These are phyloP conservation scores for Aspergillus sp. DNA, from an alignment of 2,329 filamentous ascomycete genomes.

Conservation along the genomic window DNA sequence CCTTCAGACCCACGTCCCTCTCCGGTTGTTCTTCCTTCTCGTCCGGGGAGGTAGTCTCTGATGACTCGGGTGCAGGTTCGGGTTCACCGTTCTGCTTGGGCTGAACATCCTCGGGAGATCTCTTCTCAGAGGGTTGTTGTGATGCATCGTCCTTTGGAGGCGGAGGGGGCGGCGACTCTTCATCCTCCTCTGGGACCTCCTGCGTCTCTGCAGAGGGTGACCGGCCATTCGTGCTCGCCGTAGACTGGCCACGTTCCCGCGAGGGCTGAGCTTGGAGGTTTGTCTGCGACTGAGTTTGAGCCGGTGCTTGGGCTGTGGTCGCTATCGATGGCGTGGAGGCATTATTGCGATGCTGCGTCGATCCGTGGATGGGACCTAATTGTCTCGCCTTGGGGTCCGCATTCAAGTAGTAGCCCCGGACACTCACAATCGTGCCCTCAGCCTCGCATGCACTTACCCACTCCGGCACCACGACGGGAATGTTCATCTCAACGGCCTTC, in stretches of 20 bases:
- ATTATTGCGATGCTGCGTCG: slow-evolving; percentile 27
- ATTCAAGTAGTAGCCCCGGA: slow-evolving; percentile 92
- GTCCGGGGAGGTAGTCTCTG: neutral
- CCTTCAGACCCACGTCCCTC: slow-evolving; percentile 8
- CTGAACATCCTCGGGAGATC: slow-evolving; percentile 10
- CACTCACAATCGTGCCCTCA: slow-evolving; percentile 84
- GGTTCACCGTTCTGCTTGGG: slow-evolving; percentile 11
- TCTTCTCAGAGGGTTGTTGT: slow-evolving; percentile 3
- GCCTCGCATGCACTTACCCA: slow-evolving; percentile 97
- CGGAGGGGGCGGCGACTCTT: slow-evolving; percentile 16
- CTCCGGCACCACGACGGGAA: slow-evolving; percentile 90
- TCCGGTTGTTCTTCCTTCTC: slow-evolving; percentile 7
- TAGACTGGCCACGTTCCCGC: slow-evolving; percentile 15
- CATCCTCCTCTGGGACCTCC: slow-evolving; percentile 22
- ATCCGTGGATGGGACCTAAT: slow-evolving; percentile 30
- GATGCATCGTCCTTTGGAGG: slow-evolving; percentile 20
- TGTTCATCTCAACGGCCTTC: slow-evolving; percentile 94
- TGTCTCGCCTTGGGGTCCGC: slow-evolving; percentile 61
- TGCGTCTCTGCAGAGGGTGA: slow-evolving; percentile 18
- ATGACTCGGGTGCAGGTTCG: neutral
- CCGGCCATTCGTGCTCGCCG: slow-evolving; percentile 16
- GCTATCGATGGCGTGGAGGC: slow-evolving; percentile 20
- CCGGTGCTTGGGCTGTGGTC: slow-evolving; percentile 11
- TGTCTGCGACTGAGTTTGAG: slow-evolving; percentile 10
- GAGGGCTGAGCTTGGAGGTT: slow-evolving; percentile 17